Conservation (phyloP, 1,284 basidiomycete species). For the Pascua guehoae region DNA sequence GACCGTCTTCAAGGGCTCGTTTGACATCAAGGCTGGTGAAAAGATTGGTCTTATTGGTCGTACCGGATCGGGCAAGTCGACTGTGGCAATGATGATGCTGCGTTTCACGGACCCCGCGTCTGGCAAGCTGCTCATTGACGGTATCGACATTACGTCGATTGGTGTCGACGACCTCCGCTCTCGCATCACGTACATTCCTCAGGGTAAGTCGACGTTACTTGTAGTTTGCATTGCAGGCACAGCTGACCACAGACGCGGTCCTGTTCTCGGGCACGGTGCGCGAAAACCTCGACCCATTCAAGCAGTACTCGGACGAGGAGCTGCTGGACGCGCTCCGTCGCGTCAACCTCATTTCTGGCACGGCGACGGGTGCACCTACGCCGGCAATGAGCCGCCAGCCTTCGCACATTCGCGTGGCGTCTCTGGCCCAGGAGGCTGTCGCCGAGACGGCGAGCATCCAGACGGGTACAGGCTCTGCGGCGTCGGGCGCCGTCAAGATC, state of each 20-base stretch:
- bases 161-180: constrained; percentile 71
- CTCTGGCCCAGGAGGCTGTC: not conserved
- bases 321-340: constrained; percentile 55
- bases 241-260: constrained; percentile 57
- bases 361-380: not conserved
- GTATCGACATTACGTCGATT: constrained; percentile 82
- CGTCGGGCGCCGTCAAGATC: constrained; percentile 49
- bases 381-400: constrained; percentile 6
- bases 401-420: not conserved
- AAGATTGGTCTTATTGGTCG: constrained; percentile 61
- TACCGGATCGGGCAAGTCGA: constrained; percentile 52
- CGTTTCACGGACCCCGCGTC: constrained; percentile 80
- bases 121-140: constrained; percentile 79
- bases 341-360: constrained; percentile 31
- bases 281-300: constrained; percentile 83
- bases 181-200: constrained; percentile 51
- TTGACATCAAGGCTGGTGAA: constrained; percentile 67
- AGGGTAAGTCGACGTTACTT: constrained; percentile 29
- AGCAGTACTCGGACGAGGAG: constrained; percentile 74
- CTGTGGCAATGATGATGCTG: constrained; percentile 77
- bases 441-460: too few species aligned
- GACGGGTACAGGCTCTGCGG: not conserved
- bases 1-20: constrained; percentile 72
- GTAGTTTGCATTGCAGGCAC: too few species aligned
- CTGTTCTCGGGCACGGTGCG: constrained; percentile 82